Base-by-base conservation (phyloP, 2,329 filamentous ascomycete species). In the Penicillium frequentans region DNA sequence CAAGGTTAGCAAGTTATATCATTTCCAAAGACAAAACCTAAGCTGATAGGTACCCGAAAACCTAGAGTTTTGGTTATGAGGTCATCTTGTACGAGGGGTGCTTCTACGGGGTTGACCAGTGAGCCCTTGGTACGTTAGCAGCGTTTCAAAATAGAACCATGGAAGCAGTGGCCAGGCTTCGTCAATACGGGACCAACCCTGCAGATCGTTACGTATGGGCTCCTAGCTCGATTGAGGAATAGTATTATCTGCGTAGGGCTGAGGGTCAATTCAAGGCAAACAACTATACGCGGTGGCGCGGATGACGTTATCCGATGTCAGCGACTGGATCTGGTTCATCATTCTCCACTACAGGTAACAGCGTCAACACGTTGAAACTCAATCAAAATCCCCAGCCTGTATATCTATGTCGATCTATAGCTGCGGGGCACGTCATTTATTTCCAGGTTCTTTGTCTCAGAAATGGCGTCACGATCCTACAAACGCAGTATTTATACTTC, bases 241-340 rank as follows among this genome's bases (percentile, higher is more conserved):
- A 21, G 10, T 11, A 26, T 19, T 6, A 29, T 19, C 3, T 37
- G 21, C 21, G 21, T 50, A 50, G 33, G 48, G 48, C 48, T 50
- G 48, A 50, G 47, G 16, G 27, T 21, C 27, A n/a, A 35, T 42
- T 42, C 23, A 23, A 42, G 47, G 35, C 48, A 50, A 39, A 42
- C n/a, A 50, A 19, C 6, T 19, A n/a, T 37, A 39, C 23, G 31
- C 24, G 47, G 45, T 47, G 45, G 48, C 48, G 48, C 16, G 33
- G 26, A 50, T 50, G 48, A 50, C 48, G 48, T 50, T 50, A 50
- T 37, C 48, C 33, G 33, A 50, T 50, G 33, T 27, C 47, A 49
- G 27, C 47, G n/a, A 42, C 13, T 39, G 33, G 33, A 50, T 50
- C 21, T 27, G 10, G 14, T 11, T 23, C 19, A 13, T 23, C 10